phyloP scores from a whole-genome alignment of 1,139 yeast genomes.

The Diutina rugosa region DNA sequence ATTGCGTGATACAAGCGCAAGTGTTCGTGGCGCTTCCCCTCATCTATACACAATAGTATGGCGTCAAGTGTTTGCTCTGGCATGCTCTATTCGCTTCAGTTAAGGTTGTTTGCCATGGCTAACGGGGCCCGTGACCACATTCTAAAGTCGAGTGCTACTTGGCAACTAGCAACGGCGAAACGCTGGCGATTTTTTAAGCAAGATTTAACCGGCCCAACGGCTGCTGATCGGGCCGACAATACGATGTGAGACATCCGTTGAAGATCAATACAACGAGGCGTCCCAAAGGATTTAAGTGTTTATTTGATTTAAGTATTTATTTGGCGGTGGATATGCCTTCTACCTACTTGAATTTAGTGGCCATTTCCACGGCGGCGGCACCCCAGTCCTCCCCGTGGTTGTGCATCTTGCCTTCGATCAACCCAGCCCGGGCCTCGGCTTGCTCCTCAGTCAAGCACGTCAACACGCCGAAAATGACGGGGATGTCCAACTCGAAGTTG shows the following conservation, averaged over 20 bases:
- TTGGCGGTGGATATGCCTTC: background rate
- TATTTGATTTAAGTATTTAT: background rate
- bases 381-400: constrained; percentile 99
- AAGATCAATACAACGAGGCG: too few species aligned
- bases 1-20: background rate
- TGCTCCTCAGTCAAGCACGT: constrained; percentile 92
- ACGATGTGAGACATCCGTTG: background rate
- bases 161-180: background rate
- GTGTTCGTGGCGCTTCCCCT: background rate
- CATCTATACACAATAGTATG: background rate
- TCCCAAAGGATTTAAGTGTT: background rate
- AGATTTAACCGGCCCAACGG: background rate
- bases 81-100: background rate
- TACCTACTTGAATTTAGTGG: constrained; percentile 26
- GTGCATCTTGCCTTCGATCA: constrained; percentile 61
- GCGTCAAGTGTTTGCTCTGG: background rate
- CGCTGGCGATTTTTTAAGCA: background rate
- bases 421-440: constrained; percentile 90
- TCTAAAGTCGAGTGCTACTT: background rate
- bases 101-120: background rate
- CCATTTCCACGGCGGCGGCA: constrained; percentile 98
- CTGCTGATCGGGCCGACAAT: background rate
- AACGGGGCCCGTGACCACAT: background rate
- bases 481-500: constrained; percentile 58
- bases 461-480: constrained; percentile 85